Evolutionary conservation across 2,329 filamentous ascomycete species (phyloP).

Genomic region (Cordyceps farinosa): DNA sequence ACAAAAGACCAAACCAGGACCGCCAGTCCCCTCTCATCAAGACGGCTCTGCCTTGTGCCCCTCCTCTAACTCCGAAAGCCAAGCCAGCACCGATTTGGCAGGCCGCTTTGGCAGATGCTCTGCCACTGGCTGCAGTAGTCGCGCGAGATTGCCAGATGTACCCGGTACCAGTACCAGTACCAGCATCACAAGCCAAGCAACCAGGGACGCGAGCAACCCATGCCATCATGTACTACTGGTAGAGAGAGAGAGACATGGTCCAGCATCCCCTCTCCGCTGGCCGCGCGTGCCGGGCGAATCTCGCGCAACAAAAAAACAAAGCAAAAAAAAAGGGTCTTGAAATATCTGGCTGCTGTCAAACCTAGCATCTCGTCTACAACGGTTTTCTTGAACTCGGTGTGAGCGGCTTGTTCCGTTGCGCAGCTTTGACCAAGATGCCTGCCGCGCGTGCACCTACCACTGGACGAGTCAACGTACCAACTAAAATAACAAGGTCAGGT

Average conservation of each 20-base stretch:
- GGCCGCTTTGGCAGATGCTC: background rate
- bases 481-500: background rate
- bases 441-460: too few species aligned
- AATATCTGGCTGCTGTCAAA: background rate
- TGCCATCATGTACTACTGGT: too few species aligned
- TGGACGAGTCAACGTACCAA: background rate
- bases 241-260: background rate
- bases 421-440: too few species aligned
- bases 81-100: background rate
- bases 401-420: too few species aligned
- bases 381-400: too few species aligned
- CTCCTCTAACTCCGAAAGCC: background rate
- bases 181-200: background rate
- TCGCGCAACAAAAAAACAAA: background rate
- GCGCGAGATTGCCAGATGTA: background rate
- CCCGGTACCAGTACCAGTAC: background rate
- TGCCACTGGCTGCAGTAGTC: background rate
- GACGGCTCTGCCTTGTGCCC: background rate
- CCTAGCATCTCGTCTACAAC: too few species aligned
- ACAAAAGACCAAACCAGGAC: background rate
- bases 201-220: background rate
- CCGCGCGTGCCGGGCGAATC: constrained; percentile 2
- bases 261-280: background rate
- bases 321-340: background rate
- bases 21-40: background rate